Base-by-base conservation (phyloP, 2,329 filamentous ascomycete genomes). In the Escovopsis weberi region DNA sequence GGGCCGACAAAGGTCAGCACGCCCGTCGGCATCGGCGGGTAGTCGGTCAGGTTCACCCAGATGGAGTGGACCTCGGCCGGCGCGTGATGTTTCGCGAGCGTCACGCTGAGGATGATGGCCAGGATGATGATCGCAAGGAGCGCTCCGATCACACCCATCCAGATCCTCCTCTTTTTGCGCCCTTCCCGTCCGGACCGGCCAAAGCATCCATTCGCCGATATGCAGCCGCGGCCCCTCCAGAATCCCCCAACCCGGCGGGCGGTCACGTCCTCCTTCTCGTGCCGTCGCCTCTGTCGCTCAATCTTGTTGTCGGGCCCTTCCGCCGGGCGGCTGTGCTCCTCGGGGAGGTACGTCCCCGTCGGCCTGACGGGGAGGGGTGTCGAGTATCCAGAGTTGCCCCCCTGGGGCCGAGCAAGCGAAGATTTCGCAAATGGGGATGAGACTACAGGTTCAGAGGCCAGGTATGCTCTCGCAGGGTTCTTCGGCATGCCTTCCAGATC, bases 11-110 rank as follows among this genome's bases (percentile, higher is more conserved):
- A 72, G 0, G 85, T 93, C 47, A 85, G 71, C 15, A 89, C 72
- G 0, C 88, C 89, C 0, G 84, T 89, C 2, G 85, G 85, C 54
- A 95, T 85, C 0, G 87, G 82, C 15, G 88, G 88, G 51, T 85
- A 94, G 40, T 80, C 78, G 1, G 88, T 93, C 47, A 93, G 59
- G 55, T 94, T 94, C 44, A 94, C 69, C 82, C 85, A 95, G 41
- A 68, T 66, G 1, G 66, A 68, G n/a, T 62, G 61, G 8, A 49
- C 41, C 40, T 52, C 50, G n/a, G 49, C 36, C 9, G 50, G 37
- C n/a, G 45, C 32, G 15, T 54, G 51, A 11, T 48, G 50, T 23
- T 54, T 52, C n/a, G 52, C 59, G 37, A 85, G 60, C 1, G 74
- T 68, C 11, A 78, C 69, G 0, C 70, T 72, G 10, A 86, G 63